Evolutionary conservation across 805 yeast species (phyloP), one percentile per base, ranked within the genome.

Genomic region (Starmerella scarabaei): DNA sequence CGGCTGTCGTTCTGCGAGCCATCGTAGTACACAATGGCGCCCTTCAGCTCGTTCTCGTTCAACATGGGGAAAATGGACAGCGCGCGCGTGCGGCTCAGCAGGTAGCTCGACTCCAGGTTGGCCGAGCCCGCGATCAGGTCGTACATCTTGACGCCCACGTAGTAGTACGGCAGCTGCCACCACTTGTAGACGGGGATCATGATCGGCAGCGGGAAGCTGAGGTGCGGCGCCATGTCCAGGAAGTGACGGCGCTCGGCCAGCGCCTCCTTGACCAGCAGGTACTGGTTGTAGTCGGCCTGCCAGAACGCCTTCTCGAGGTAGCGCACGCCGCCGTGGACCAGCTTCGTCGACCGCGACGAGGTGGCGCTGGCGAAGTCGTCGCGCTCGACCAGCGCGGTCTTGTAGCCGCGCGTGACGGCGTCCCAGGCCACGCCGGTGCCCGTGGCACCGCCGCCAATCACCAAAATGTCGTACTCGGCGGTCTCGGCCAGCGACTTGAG

Each of bases 291-390:
- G 42, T 93, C 85, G 38, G 86, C 69, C 64, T 84, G 85, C 73
- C 84, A 84, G 54, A 86, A 75, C 30, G 96, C 96, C 66, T 86
- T 86, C 60, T 86, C 97, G 55, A 86, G 71, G 61, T 86, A 86
- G 55, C 97, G 71, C 32, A 86, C 95, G 59, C 97, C 97, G 50
- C 97, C 97, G 58, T 86, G 97, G 33, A 94, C 94, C 77, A 86
- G 81, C 65, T 86, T 86, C 36, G 97, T 86, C 14, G 94, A 81
- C 55, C 85, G 81, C 27, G 95, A 84, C 7, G 93, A 80, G 14
- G 96, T 88, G 31, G 94, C 95, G 8, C 84, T 70, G 6, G 94
- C 94, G 57, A 80, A 86, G 65, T 86, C 97, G 49, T 74, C 75
- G 57, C 79, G 79, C 62, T 86, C 97, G 43, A 86, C 71, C 42